Evolutionary conservation across 2,329 filamentous ascomycete species (phyloP).

Genomic region (Botrytis paeoniae): DNA sequence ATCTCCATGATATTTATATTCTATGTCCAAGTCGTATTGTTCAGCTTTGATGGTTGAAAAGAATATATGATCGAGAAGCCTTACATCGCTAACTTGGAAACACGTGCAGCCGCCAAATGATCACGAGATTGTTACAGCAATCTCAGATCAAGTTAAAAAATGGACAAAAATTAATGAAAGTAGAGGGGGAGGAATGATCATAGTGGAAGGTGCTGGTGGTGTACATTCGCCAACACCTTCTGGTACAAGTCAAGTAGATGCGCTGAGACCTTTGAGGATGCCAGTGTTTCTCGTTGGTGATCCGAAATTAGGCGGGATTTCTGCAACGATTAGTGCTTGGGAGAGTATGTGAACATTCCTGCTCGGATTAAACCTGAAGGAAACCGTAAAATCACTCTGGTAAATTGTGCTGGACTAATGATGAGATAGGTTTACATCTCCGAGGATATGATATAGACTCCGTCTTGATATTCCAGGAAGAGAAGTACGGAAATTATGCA

Average conservation of each 20-base stretch:
- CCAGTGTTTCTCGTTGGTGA: slow-evolving; percentile 75
- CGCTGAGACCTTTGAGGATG: slow-evolving; percentile 71
- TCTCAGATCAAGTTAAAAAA: slow-evolving; percentile 11
- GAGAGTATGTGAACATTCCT: slow-evolving; percentile 44
- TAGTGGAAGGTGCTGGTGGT: slow-evolving; percentile 80
- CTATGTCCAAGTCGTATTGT: background rate
- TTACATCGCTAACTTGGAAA: slow-evolving; percentile 42
- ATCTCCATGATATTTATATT: accelerated
- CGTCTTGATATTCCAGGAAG: slow-evolving; percentile 66
- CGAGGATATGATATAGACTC: slow-evolving; percentile 74
- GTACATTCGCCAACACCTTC: slow-evolving; percentile 77
- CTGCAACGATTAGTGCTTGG: slow-evolving; percentile 73
- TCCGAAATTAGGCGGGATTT: slow-evolving; percentile 73
- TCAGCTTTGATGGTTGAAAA: background rate
- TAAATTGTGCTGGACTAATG: background rate
- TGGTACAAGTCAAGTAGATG: slow-evolving; percentile 72
- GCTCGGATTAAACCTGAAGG: accelerated
- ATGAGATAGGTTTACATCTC: slow-evolving; percentile 57
- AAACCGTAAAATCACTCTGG: accelerated
- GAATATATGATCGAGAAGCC: background rate
- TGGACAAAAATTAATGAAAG: slow-evolving; percentile 16
- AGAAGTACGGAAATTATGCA: slow-evolving; percentile 62
- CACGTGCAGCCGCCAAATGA: slow-evolving; percentile 14
- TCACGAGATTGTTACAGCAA: slow-evolving; percentile 17
- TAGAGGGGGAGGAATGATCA: slow-evolving; percentile 51